Evolutionary conservation across 169 alveolate species (phyloP).

Genomic region (Plasmodium vivax): DNA sequence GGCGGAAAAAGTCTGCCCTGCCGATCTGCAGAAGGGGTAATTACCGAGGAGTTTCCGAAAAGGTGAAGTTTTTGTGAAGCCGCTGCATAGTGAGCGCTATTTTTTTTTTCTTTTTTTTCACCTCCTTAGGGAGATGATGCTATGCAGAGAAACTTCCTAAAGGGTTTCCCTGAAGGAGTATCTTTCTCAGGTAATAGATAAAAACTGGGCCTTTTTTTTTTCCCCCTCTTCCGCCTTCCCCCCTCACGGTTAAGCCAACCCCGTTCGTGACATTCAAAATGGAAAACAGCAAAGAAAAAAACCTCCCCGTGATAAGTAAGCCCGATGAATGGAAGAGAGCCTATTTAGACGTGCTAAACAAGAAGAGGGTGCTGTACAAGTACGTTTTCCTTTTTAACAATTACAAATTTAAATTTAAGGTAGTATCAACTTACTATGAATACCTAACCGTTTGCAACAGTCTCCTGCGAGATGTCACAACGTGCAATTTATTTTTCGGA

Average conservation of each 20-base stretch:
- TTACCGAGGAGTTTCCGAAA: neutral
- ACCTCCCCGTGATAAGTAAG: constrained; percentile 4
- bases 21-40: neutral
- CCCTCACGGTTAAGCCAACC: neutral
- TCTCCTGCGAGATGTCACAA: constrained; percentile 52
- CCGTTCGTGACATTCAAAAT: constrained; percentile 8
- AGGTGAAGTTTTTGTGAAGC: neutral
- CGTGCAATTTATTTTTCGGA: constrained; percentile 64
- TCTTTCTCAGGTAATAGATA: neutral
- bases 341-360: constrained; percentile 32
- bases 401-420: constrained; percentile 62
- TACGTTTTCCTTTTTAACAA: constrained; percentile 52
- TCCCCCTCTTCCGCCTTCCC: neutral
- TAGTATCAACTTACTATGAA: constrained; percentile 67
- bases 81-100: neutral
- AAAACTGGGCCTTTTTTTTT: neutral
- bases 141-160: neutral
- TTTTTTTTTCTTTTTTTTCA: neutral
- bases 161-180: neutral
- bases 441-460: constrained; percentile 53
- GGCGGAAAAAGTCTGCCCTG: neutral
- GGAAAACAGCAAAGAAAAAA: constrained; percentile 16
- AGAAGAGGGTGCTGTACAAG: constrained; percentile 48
- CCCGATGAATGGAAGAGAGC: constrained; percentile 10
- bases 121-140: neutral